Percentiles rank a stretch among this genome's conserved stretches.
These are phyloP conservation scores for Sisymbrium altissimum DNA, from an alignment of 345 rosid species.

Conservation along the genomic window DNA sequence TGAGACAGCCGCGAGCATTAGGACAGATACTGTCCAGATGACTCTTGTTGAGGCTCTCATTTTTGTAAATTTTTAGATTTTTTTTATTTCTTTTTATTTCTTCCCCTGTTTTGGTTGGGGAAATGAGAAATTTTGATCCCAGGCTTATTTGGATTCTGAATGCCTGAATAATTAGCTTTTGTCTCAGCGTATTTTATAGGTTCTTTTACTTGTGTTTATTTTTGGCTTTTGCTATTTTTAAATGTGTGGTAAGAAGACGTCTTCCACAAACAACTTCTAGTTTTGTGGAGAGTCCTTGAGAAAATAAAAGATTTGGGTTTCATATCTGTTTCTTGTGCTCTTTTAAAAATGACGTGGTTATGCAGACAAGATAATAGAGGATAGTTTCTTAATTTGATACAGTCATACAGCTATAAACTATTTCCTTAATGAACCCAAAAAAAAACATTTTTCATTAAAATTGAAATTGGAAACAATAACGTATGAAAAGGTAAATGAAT, in stretches of 20 bases:
- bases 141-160: constrained; percentile 20
- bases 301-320: neutral
- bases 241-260: constrained; percentile 33
- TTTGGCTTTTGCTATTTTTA: constrained; percentile 25
- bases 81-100: neutral
- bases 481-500: neutral
- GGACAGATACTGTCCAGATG: constrained; percentile 35
- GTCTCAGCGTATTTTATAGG: constrained; percentile 13
- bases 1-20: constrained; percentile 29
- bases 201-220: constrained; percentile 12
- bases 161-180: constrained; percentile 20
- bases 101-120: constrained; percentile 24
- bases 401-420: neutral
- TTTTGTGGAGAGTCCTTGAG: constrained; percentile 17
- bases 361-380: neutral
- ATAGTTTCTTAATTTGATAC: neutral
- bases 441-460: neutral
- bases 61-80: neutral
- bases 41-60: constrained; percentile 33
- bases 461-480: neutral
- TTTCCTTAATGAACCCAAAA: neutral
- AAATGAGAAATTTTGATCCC: constrained; percentile 8
- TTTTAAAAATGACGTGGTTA: constrained; percentile 9
- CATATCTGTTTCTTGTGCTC: constrained; percentile 14
- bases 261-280: constrained; percentile 4